These are phyloP conservation scores for Scheffersomyces lignosus DNA, from an alignment of 805 yeast genomes.

Conservation along the genomic window DNA sequence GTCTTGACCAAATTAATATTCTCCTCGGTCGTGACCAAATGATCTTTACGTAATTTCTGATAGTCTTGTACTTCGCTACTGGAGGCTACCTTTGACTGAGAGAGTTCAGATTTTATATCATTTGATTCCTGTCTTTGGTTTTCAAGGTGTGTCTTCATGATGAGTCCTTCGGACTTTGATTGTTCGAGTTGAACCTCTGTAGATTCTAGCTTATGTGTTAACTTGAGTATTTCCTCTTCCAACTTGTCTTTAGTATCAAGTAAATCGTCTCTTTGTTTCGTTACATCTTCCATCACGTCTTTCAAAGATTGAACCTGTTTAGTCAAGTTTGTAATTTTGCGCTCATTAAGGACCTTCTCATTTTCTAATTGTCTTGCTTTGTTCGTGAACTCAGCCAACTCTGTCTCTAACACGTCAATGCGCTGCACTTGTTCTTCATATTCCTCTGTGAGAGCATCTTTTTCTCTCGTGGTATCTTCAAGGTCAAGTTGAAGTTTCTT, in stretches of 20 bases:
- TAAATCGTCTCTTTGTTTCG: conserved; percentile 62
- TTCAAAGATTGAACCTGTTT: conserved; percentile 58
- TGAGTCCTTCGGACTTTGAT: conserved; percentile 24
- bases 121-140: conserved; percentile 33
- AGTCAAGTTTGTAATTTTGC: conserved; percentile 34
- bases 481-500: conserved; percentile 61
- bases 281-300: conserved; percentile 58
- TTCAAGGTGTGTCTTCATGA: conserved; percentile 36
- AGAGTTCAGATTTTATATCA: conserved; percentile 35
- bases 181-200: conserved; percentile 21
- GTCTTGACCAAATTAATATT: conserved; percentile 60
- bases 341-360: conserved; percentile 34
- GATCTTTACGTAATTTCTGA: conserved; percentile 46
- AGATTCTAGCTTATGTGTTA: conserved; percentile 28
- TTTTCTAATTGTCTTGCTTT: conserved; percentile 31
- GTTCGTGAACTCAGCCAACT: conserved; percentile 25
- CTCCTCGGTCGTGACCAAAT: conserved; percentile 62
- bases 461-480: conserved; percentile 41
- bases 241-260: conserved; percentile 35
- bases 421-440: conserved; percentile 42
- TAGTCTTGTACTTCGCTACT: conserved; percentile 33
- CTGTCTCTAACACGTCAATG: conserved; percentile 36
- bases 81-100: conserved; percentile 26
- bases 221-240: conserved; percentile 29
- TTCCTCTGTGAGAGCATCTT: conserved; percentile 27